Evolutionary conservation across 106 monocot species (phyloP), one percentile per base, ranked within the genome.

Genomic region (Apostasia ramifera): DNA sequence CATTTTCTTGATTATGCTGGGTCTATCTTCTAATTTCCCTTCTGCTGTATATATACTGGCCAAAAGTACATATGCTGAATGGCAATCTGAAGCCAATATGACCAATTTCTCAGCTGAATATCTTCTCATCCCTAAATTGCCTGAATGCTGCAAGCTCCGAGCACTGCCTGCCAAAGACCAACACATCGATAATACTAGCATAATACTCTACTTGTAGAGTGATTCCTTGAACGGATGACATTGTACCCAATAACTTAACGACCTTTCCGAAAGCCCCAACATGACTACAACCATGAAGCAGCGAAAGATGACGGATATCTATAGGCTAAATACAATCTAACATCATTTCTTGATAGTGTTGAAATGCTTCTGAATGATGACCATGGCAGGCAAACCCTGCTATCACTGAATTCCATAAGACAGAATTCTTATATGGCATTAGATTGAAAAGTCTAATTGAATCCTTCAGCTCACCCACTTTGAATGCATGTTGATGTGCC

Each of bases 401-500:
- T 13, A 98, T 90, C 46, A 88, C 59, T 4, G 93, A 85, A 73
- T 93, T 98, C 93, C 93, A 98, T 7, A 90, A 79, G 14, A 98
- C 81, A 0, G 76, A 72, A 44, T 93, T 98, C 71, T 64, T 79
- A 2, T 57, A 50, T 6, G 3, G 55, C 81, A 88, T 98, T 14
- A 44, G 55, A 5, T 76, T 42, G 66, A 98, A 98, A 1, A 84
- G 69, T 49, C 80, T 48, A 6, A 80, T 26, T 0, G 98, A 82
- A 44, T 83, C 79, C 12, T 13, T 53, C 47, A 93, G 46, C 10
- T 93, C 85, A 0, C 98, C 98, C 87, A 90, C 59, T 93, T 98
- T 1, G 87, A 83, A 71, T 93, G 93, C 92, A 90, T 88, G 76
- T 98, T 90, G 69, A 98, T 69, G n/a, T 93, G 82, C 26, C 98